These are phyloP conservation scores for Voacanga thouarsii DNA, from an alignment of 257 asterid genomes.

Conservation along the genomic window DNA sequence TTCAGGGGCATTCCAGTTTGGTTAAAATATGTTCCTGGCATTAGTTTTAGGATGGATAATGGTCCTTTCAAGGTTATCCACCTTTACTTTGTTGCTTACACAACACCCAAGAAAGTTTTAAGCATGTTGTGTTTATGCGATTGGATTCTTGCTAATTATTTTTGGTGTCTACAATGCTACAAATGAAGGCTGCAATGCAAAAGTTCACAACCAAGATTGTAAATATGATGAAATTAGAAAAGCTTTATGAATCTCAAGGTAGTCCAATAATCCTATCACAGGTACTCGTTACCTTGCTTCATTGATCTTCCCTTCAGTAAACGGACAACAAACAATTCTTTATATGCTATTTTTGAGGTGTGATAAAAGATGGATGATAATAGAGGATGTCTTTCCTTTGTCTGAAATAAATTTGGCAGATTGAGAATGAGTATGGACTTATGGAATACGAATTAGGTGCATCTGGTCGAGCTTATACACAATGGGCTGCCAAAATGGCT, in stretches of 20 bases:
- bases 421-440: slow-evolving; percentile 97
- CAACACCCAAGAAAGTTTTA: neutral
- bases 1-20: no score
- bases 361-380: no score
- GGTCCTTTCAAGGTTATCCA: slow-evolving; percentile 37
- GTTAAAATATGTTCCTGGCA: no score
- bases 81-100: neutral
- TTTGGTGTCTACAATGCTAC: slow-evolving; percentile 23
- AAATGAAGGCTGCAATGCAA: slow-evolving; percentile 83
- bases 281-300: slow-evolving; percentile 36
- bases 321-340: no score
- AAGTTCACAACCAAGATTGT: slow-evolving; percentile 87
- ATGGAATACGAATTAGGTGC: slow-evolving; percentile 87
- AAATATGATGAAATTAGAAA: slow-evolving; percentile 87
- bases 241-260: slow-evolving; percentile 82
- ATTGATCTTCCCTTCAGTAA: neutral
- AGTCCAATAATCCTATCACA: slow-evolving; percentile 95
- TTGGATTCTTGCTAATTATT: slow-evolving; percentile 24
- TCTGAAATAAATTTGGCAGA: slow-evolving; percentile 33
- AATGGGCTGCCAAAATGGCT: no score
- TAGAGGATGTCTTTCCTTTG: neutral
- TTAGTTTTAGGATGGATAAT: no score
- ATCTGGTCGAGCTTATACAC: slow-evolving; percentile 62
- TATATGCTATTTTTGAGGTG: no score
- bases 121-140: no score